Percentiles rank a stretch among this genome's conserved stretches.
phyloP scores from a whole-genome alignment of 2,329 filamentous ascomycete species.

The Paradendryphiella salina region DNA sequence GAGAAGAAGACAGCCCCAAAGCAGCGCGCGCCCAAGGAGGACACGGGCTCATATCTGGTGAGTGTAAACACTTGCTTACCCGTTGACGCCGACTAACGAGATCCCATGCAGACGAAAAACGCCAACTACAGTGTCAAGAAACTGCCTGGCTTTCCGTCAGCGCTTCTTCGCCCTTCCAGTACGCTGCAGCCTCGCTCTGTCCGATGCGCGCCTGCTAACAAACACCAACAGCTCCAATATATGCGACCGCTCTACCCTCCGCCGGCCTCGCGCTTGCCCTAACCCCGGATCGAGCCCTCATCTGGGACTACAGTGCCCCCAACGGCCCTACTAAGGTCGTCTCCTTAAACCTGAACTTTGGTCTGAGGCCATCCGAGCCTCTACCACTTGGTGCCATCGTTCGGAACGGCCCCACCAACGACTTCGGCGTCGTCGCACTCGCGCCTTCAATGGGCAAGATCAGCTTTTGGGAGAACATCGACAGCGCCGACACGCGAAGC shows the following conservation, averaged over 20 bases:
- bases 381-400: constrained; percentile 84
- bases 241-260: constrained; percentile 58
- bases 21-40: constrained; percentile 67
- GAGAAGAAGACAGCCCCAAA: constrained; percentile 50
- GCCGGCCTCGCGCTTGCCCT: constrained; percentile 75
- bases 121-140: constrained; percentile 84
- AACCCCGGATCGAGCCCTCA: constrained; percentile 77
- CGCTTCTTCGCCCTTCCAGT: constrained; percentile 71
- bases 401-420: constrained; percentile 73
- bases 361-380: constrained; percentile 68
- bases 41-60: constrained; percentile 69
- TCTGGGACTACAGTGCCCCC: constrained; percentile 80
- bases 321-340: constrained; percentile 71
- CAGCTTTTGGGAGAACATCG: constrained; percentile 94
- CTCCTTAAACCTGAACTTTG: constrained; percentile 76
- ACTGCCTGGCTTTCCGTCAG: constrained; percentile 78
- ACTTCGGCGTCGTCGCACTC: constrained; percentile 84
- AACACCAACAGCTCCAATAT: constrained; percentile 36
- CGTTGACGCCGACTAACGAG: constrained; percentile 7
- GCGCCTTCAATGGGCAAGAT: constrained; percentile 83
- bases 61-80: constrained; percentile 22
- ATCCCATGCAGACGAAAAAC: constrained; percentile 68
- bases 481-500: constrained; percentile 80
- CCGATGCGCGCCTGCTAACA: constrained; percentile 22
- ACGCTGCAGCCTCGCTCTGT: constrained; percentile 43